Evolutionary conservation across 2,329 filamentous ascomycete genomes (phyloP).

Genomic region (Cercospora berteroae): DNA sequence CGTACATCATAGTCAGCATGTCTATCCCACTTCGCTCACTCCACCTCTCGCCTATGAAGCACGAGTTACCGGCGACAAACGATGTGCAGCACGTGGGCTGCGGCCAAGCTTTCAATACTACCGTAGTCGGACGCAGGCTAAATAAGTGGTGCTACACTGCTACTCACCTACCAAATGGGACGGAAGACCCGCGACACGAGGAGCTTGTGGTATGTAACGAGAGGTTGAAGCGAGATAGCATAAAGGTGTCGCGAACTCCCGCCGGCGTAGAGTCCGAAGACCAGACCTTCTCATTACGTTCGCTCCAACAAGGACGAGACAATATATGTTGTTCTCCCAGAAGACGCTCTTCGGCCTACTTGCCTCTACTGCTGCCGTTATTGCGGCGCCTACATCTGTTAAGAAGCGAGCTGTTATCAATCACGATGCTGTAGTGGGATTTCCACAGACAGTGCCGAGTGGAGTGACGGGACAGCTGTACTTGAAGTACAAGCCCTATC

Average conservation of each 20-base stretch:
- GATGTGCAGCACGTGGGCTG: background rate
- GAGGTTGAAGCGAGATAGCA: background rate
- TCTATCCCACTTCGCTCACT: background rate
- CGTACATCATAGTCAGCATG: background rate
- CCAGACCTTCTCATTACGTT: background rate
- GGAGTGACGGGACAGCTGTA: conserved; percentile 50
- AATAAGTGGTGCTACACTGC: background rate
- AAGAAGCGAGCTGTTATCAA: conserved; percentile 45
- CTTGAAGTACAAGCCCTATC: conserved; percentile 56
- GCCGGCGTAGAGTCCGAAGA: background rate
- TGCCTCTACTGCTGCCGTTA: background rate
- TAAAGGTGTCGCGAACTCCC: background rate
- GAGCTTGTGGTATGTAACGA: background rate
- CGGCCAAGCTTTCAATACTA: background rate
- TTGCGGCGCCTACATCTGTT: conserved; percentile 24
- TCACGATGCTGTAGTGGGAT: conserved; percentile 53
- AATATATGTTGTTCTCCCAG: conserved; percentile 1
- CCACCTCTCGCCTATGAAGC: background rate
- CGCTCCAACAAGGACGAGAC: background rate
- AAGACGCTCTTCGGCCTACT: background rate
- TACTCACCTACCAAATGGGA: background rate
- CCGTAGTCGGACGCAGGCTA: background rate
- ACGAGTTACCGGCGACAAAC: background rate
- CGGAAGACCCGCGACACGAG: background rate
- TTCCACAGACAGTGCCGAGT: conserved; percentile 53